These are phyloP conservation scores for Tanacetum coccineum DNA, from an alignment of 129 eudicot species.

Conservation along the genomic window DNA sequence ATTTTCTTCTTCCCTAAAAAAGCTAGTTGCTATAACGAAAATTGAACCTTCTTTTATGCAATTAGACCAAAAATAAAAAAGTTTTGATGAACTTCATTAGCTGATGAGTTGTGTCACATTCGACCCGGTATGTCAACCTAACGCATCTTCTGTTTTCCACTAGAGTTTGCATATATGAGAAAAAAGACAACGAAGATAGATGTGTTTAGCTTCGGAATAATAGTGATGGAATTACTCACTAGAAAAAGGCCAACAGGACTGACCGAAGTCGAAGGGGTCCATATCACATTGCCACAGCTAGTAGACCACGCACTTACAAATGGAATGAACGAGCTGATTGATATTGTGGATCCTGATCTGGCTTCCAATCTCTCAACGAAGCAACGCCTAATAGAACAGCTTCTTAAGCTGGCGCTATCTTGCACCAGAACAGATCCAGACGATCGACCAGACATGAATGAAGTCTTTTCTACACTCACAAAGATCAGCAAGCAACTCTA, in stretches of 20 bases:
- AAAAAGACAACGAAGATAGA: no score
- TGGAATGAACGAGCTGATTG: constrained; percentile 37
- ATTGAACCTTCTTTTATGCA: no score
- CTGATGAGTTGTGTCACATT: no score
- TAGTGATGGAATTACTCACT: no score
- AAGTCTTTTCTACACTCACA: constrained; percentile 53
- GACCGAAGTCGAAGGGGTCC: constrained; percentile 45
- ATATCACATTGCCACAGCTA: constrained; percentile 62
- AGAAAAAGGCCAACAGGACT: constrained; percentile 87
- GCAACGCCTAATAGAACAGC: constrained; percentile 40
- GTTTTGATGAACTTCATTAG: no score
- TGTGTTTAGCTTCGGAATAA: no score
- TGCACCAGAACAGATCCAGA: constrained; percentile 68
- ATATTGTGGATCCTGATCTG: constrained; percentile 56
- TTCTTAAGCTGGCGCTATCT: constrained; percentile 63
- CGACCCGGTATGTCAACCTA: no score
- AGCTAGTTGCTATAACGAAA: no score
- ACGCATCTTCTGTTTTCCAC: no score
- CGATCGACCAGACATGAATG: constrained; percentile 70
- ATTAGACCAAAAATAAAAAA: no score
- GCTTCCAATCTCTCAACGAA: constrained; percentile 37
- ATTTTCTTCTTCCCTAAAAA: no score
- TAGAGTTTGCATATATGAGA: no score
- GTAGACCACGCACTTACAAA: constrained; percentile 41
- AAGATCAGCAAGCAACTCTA: constrained; percentile 46